Evolutionary conservation across 768 basidiomycete species (phyloP), one percentile per base, ranked within the genome.

Genomic region (Suillus cothurnatus): DNA sequence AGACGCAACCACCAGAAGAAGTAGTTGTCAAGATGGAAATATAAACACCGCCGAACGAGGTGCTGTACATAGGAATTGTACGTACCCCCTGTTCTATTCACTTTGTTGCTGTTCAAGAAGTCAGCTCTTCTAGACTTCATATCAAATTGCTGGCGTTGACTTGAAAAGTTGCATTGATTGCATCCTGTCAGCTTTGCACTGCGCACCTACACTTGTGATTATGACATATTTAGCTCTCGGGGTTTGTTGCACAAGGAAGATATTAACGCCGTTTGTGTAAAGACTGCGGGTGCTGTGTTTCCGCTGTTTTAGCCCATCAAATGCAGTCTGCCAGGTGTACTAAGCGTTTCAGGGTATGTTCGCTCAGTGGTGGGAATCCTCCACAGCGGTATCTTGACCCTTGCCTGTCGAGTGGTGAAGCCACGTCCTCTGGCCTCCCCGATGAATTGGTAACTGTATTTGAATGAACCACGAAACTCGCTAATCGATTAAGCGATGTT

Each of bases 21-120:
- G 74, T 77, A 28, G 78, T 81, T 31, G 77, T 72, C 47, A 78
- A 81, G 66, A 81, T 85, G 77, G 82, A 84, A 60, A 81, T 81
- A 28, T 68, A 68, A 59, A 12, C 12, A 3, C 26, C 9, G 21
- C 26, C 61, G 12, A 23, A 53, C 6, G 12, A 14, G 39, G 38
- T 9, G 23, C 17, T 58, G 57, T 58, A 38, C 38, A 58, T 58
- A 26, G 39, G 21, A 31, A 59, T 43, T 26, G 58, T 59, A 28
- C 12, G 58, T 59, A 21, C 41, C 39, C 26, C 21, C 23, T 28
- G 39, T 12, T 59, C 28, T 31, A 55, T 55, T 41, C 39, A 41
- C 6, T 41, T 12, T 12, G 39, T 59, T 28, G 26, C 26, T 41
- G 58, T 59, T 59, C 19, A 41, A 59, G 26, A 41, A 41, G 58